Evolutionary conservation across 345 rosid genomes (phyloP), one percentile per base, ranked within the genome.

Genomic region (Rhodamnia rubescens): DNA sequence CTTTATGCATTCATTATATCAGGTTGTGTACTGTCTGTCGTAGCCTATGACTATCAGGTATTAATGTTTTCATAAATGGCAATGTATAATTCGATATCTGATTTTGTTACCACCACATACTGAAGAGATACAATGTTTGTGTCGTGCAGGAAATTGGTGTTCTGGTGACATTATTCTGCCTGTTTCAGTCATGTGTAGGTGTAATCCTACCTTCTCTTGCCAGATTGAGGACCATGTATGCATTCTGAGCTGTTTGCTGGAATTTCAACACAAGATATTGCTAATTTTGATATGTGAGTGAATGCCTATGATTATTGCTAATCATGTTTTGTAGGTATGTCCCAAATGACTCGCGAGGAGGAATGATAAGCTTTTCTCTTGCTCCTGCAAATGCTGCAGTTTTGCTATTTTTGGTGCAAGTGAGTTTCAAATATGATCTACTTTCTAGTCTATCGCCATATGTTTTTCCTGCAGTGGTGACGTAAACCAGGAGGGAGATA

Each of bases 1-100:
- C 88, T 91, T 5, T 95, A 92, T 91, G 88, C 94, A 49, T 95
- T 94, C 84, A 74, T 90, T 59, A 64, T 91, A 59, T 86, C 92
- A 83, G 99, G 98, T 80, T 54, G 93, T 85, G 91, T 91, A 86
- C 89, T 94, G 85, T 97, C 98, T 52, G 88, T 92, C 8, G 84
- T 93, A 83, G 98, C 99, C 27, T 97, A 95, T 91, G 99, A 97
- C 90, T 97, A 97, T 88, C 99, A 97, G 98, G 99, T 97, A 89
- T 83, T 74, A 26, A 5, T 69, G 47, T 69, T 18, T 36, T 20
- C 26, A 5, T 32, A 36, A 32, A 69, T 69, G 26, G 22, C 47
- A 36, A 69, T 21, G 22, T 10, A 36, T 18, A 9, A 36, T 32
- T 32, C 2, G 1, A 69, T 69, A 78, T 53, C 57, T 42, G 58